Conservation (phyloP, 768 basidiomycete species). For the Lactarius psammicola region DNA sequence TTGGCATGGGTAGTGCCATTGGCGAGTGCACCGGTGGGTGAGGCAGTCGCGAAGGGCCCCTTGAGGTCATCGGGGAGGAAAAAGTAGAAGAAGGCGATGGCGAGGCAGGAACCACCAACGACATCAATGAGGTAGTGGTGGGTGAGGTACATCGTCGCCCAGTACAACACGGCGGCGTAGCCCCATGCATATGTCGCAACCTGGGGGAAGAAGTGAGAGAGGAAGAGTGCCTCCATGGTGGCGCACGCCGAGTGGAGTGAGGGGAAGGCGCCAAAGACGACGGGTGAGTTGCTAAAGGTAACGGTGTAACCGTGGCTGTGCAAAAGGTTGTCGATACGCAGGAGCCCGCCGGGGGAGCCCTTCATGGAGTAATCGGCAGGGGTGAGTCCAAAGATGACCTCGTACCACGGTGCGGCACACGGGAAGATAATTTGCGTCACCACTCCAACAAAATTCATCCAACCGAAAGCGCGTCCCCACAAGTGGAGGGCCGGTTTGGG, state of each 20-base stretch:
- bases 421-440: slow-evolving; percentile 86
- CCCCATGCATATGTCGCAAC: slow-evolving; percentile 67
- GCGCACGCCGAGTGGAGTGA: slow-evolving; percentile 88
- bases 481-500: slow-evolving; percentile 75
- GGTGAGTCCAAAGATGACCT: slow-evolving; percentile 92
- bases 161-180: slow-evolving; percentile 86
- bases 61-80: slow-evolving; percentile 82
- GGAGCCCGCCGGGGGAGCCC: slow-evolving; percentile 90
- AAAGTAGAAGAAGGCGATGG: slow-evolving; percentile 82
- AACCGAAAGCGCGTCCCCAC: slow-evolving; percentile 88
- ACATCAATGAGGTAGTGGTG: slow-evolving; percentile 99
- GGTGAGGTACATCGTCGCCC: slow-evolving; percentile 98
- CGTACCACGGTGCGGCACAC: slow-evolving; percentile 97
- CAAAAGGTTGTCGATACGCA: slow-evolving; percentile 88
- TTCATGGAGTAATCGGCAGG: slow-evolving; percentile 91
- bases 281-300: slow-evolving; percentile 81
- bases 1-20: slow-evolving; percentile 25
- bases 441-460: slow-evolving; percentile 88
- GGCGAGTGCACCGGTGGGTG: slow-evolving; percentile 45
- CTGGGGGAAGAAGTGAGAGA: slow-evolving; percentile 92
- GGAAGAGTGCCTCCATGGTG: slow-evolving; percentile 89
- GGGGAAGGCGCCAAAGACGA: slow-evolving; percentile 97
- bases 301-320: slow-evolving; percentile 71
- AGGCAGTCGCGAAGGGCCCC: slow-evolving; percentile 50
- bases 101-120: slow-evolving; percentile 88